These are phyloP conservation scores for Graphiopsis chlorocephala DNA, from an alignment of 2,329 filamentous ascomycete species.

Conservation along the genomic window DNA sequence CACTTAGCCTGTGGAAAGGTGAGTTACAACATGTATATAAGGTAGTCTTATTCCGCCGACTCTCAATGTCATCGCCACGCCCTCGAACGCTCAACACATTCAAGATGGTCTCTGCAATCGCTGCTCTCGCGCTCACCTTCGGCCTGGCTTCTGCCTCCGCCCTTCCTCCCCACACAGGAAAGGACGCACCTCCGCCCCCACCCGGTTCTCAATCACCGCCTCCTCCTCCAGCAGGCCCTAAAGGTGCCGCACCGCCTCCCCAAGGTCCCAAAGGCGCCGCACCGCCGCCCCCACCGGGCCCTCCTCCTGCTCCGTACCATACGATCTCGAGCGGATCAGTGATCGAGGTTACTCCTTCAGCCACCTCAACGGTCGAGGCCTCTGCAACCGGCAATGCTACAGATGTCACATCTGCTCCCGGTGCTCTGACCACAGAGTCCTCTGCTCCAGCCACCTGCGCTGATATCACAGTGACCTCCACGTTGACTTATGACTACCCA, in stretches of 20 bases:
- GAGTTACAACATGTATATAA: neutral
- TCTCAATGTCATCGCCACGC: neutral
- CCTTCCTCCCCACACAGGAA: neutral
- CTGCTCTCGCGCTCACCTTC: neutral
- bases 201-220: neutral
- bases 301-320: neutral
- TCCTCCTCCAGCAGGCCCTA: neutral
- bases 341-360: neutral
- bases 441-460: neutral
- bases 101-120: slow-evolving; percentile 3
- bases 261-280: neutral
- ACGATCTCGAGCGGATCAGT: neutral
- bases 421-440: neutral
- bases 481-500: neutral
- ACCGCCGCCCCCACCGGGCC: neutral
- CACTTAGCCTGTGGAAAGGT: neutral
- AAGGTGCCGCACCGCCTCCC: neutral
- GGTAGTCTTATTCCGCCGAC: neutral
- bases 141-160: slow-evolving; percentile 3
- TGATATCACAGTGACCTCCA: neutral
- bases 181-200: neutral
- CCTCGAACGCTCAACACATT: neutral
- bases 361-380: neutral
- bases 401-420: neutral
- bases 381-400: neutral